Evolutionary conservation across 116 monocot species (phyloP).

Genomic region (Trichopus zeylanicus): DNA sequence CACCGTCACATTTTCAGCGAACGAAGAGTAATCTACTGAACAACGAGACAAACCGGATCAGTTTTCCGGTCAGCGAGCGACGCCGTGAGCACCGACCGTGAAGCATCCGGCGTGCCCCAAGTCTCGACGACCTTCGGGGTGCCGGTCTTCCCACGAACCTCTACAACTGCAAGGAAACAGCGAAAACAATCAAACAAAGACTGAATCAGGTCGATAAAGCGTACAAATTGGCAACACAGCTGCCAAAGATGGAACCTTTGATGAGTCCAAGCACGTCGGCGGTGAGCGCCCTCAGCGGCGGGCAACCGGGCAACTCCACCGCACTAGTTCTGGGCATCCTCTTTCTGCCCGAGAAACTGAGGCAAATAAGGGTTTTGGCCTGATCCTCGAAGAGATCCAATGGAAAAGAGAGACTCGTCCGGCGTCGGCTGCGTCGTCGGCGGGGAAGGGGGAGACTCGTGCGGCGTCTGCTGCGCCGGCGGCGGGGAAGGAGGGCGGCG

Average conservation of each 20-base stretch:
- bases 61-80: conserved; percentile 38
- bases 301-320: conserved; percentile 63
- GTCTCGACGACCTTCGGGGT: conserved; percentile 70
- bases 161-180: conserved; percentile 40
- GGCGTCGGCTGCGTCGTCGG: no score
- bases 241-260: conserved; percentile 39
- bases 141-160: conserved; percentile 45
- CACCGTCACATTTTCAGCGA: not conserved
- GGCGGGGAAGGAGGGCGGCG: no score
- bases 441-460: no score
- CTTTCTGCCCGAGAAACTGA: conserved; percentile 2
- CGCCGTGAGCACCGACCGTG: conserved; percentile 33
- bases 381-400: no score
- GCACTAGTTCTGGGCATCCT: conserved; percentile 66
- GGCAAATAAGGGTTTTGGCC: no score
- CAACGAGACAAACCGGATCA: conserved; percentile 38
- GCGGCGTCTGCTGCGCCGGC: no score
- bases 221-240: not conserved
- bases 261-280: conserved; percentile 81
- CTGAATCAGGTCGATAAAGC: not conserved
- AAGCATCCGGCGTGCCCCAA: conserved; percentile 74
- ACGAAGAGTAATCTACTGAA: not conserved
- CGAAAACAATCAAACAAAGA: not conserved
- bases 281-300: conserved; percentile 59
- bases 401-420: no score